Conservation (phyloP, 2,329 filamentous ascomycete species). For the Chrysoporthe austroafricana region DNA sequence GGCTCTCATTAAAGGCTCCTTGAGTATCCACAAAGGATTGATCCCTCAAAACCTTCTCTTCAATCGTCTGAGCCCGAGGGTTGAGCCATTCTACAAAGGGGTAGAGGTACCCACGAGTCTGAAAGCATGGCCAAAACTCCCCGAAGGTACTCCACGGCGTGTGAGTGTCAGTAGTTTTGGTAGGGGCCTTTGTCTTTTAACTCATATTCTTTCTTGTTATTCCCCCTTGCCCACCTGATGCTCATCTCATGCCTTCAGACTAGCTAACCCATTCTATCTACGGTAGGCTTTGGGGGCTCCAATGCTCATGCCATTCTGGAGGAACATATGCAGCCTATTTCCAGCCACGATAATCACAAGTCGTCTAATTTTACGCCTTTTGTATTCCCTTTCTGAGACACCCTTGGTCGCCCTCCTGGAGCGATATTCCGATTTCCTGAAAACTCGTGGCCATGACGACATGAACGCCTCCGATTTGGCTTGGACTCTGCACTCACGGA, state of each 20-base stretch:
- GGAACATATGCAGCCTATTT: background rate
- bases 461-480: constrained; percentile 30
- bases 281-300: constrained; percentile 20
- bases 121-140: constrained; percentile 15
- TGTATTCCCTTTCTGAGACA: constrained; percentile 36
- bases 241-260: background rate
- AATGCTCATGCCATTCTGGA: constrained; percentile 24
- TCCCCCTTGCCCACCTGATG: background rate
- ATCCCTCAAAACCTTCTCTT: constrained; percentile 44
- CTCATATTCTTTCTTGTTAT: background rate
- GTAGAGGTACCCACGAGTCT: constrained; percentile 30
- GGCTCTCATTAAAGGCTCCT: constrained; percentile 43
- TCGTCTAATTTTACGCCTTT: constrained; percentile 31
- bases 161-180: constrained; percentile 26
- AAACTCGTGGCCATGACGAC: constrained; percentile 9
- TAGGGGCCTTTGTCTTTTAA: background rate
- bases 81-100: constrained; percentile 37
- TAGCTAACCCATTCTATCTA: background rate
- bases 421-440: constrained; percentile 33
- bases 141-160: constrained; percentile 7
- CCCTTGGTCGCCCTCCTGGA: constrained; percentile 34
- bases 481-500: constrained; percentile 33
- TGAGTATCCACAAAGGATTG: constrained; percentile 40
- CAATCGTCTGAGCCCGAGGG: constrained; percentile 39
- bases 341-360: background rate